Base-by-base conservation (phyloP, 352 stramenopile species). In the Globisporangium yorkense region DNA sequence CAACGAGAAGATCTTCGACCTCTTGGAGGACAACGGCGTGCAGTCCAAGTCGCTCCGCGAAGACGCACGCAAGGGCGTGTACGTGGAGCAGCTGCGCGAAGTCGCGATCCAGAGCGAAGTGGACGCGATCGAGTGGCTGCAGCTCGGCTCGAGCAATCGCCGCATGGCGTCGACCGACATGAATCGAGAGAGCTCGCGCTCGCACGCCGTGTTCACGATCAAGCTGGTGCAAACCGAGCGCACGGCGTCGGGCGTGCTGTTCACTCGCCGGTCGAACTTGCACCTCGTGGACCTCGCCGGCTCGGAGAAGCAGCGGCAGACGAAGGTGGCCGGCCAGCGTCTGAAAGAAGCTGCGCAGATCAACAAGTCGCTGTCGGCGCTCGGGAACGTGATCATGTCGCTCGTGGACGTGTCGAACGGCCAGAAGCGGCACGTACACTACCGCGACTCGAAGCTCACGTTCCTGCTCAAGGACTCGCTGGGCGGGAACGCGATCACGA, bases 171-270 rank as follows among this genome's bases (percentile, higher is more conserved):
- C 90, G 2, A 99, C 97, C 0, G 78, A 98, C 37, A 99, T 99
- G 97, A 99, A 99, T 72, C 72, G 86, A 27, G 95, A 96, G 61
- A 98, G 88, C 43, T 98, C 92, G 59, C 80, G 97, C 13, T 98
- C 92, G 0, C 97, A 99, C 66, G 96, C 96, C 6, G 96, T 99
- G 24, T 99, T 99, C 63, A 98, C 96, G 15, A 77, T 99, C 21
- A 88, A 94, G 51, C 56, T 99, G 44, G 82, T 98, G 59, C 87
- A 89, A 24, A 86, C 74, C 3, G 66, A 92, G 49, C 74, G 84
- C 29, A 88, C 83, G 13, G 68, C 72, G 3, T 62, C 67, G 35
- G 84, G 82, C 20, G 68, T 85, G 16, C 62, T 80, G 21, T 71
- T 89, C 47, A 94, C 76, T 1, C 71, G 83, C 7, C 71, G 78